These are phyloP conservation scores for Ajuga reptans DNA, from an alignment of 305 asterid genomes.

Conservation along the genomic window DNA sequence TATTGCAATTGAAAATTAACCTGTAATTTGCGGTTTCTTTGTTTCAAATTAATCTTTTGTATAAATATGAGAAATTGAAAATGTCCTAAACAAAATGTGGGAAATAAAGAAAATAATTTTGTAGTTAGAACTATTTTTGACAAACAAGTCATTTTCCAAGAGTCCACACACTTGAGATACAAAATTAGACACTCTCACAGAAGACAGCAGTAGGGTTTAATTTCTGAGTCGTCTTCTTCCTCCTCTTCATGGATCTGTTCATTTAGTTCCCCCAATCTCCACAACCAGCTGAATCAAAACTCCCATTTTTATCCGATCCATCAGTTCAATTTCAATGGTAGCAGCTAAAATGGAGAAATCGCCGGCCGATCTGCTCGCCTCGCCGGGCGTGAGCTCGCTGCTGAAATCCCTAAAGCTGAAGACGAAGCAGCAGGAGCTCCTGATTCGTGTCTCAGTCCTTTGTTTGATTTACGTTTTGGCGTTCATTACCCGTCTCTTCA, in stretches of 20 bases:
- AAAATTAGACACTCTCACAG: background rate
- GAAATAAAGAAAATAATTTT: background rate
- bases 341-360: slow-evolving; percentile 47
- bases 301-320: slow-evolving; percentile 21
- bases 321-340: slow-evolving; percentile 27
- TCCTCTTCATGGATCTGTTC: slow-evolving; percentile 14
- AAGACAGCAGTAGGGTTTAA: slow-evolving; percentile 25
- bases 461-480: slow-evolving; percentile 70
- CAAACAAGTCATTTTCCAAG: background rate
- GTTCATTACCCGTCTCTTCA: slow-evolving; percentile 76
- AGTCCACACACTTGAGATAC: background rate
- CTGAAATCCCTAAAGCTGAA: slow-evolving; percentile 64
- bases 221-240: background rate
- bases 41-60: too few species aligned
- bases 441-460: slow-evolving; percentile 76
- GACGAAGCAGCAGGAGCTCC: slow-evolving; percentile 91
- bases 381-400: slow-evolving; percentile 39
- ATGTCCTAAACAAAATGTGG: too few species aligned
- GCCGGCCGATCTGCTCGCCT: slow-evolving; percentile 49
- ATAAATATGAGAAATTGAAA: too few species aligned
- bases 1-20: too few species aligned
- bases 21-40: too few species aligned
- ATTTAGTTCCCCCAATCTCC: background rate
- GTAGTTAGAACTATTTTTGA: background rate
- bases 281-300: background rate